A percentile compares a stretch with the other conserved stretches of the same genome.
phyloP scores from a whole-genome alignment of 208 protist genomes.

The Trypanosoma lewisi region DNA sequence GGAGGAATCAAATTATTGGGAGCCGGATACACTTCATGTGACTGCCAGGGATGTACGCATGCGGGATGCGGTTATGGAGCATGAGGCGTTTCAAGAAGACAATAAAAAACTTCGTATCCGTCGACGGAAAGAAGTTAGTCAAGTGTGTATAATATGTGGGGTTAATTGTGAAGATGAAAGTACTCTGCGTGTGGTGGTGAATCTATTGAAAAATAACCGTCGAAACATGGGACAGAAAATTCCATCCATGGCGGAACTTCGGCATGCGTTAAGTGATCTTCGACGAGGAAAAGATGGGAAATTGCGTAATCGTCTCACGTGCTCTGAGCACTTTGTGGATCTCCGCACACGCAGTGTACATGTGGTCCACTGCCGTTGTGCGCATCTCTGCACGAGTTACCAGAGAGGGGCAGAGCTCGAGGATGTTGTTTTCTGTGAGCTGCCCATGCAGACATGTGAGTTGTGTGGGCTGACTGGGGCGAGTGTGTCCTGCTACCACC shows the following conservation, averaged over 20 bases:
- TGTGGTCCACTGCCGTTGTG: constrained; percentile 80
- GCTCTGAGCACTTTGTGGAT: constrained; percentile 66
- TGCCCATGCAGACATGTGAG: constrained; percentile 54
- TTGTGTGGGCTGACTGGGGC: constrained; percentile 72
- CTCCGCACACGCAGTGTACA: constrained; percentile 44
- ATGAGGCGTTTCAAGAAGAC: constrained; percentile 58
- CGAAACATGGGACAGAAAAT: constrained; percentile 58
- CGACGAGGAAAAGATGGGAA: constrained; percentile 25
- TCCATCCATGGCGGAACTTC: constrained; percentile 52
- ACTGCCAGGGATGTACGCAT: constrained; percentile 45
- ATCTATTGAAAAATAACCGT: constrained; percentile 51
- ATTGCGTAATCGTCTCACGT: constrained; percentile 41
- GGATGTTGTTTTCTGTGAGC: constrained; percentile 59
- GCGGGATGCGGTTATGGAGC: constrained; percentile 55
- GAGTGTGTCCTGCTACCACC: constrained; percentile 80
- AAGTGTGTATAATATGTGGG: constrained; percentile 67
- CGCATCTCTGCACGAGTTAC: constrained; percentile 76
- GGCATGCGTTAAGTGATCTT: constrained; percentile 48
- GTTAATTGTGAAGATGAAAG: constrained; percentile 59
- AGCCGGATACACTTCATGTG: constrained; percentile 38
- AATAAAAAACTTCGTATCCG: constrained; percentile 71
- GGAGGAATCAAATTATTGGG: constrained; percentile 18
- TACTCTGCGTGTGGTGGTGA: constrained; percentile 42
- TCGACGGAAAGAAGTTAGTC: constrained; percentile 46
- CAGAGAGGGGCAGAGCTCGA: constrained; percentile 70